Evolutionary conservation across 768 basidiomycete species (phyloP).

Genomic region (Lactifluus piperatus): DNA sequence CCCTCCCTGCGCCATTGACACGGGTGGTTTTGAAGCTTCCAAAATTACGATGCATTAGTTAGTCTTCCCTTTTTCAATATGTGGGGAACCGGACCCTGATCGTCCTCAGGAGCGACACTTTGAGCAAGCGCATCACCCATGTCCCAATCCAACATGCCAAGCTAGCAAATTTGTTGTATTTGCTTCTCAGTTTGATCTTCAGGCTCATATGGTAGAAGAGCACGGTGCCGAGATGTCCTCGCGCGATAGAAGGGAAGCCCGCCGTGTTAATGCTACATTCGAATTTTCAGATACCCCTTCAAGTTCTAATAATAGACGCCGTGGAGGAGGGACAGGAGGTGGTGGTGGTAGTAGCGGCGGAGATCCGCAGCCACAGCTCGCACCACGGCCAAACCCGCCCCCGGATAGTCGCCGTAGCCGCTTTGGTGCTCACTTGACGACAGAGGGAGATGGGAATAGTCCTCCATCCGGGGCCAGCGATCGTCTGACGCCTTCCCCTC

Average conservation of each 20-base stretch:
- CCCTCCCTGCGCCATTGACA: neutral
- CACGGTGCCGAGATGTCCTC: conserved; percentile 70
- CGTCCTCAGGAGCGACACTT: conserved; percentile 61
- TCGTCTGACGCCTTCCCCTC: conserved; percentile 28
- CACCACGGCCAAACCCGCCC: conserved; percentile 26
- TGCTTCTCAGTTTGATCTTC: conserved; percentile 74
- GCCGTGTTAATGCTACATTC: conserved; percentile 56
- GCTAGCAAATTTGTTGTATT: conserved; percentile 95
- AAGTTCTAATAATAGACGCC: conserved; percentile 29
- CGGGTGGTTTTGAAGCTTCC: conserved; percentile 44
- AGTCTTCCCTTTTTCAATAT: conserved; percentile 10
- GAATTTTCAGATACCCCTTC: conserved; percentile 55
- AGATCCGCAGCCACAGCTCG: conserved; percentile 21
- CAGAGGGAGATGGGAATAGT: conserved; percentile 23
- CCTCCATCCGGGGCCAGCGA: conserved; percentile 20
- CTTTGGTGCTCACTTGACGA: conserved; percentile 53
- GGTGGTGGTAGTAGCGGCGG: conserved; percentile 41
- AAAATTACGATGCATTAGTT: conserved; percentile 70
- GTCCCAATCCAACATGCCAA: conserved; percentile 62
- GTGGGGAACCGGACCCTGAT: neutral
- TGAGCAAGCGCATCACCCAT: conserved; percentile 67
- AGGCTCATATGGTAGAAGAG: conserved; percentile 83
- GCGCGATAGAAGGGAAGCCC: conserved; percentile 57
- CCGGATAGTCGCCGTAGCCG: conserved; percentile 45
- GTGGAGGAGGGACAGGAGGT: conserved; percentile 32